Base-by-base conservation (phyloP, 2,329 filamentous ascomycete genomes). In the Pseudocercospora macadamiae region DNA sequence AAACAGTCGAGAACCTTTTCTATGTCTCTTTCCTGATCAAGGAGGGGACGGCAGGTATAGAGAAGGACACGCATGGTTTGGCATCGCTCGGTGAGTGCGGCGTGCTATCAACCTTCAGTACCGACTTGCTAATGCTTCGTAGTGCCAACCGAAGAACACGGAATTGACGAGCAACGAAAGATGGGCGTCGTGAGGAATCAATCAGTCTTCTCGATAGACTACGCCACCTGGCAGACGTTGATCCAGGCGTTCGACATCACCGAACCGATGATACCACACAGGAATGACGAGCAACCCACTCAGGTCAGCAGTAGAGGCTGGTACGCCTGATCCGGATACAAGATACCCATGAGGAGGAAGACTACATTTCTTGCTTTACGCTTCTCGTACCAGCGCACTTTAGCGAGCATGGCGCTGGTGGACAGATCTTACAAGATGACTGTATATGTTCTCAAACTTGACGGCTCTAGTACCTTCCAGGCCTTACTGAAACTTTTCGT, bases 1-100 rank as follows among this genome's bases (percentile, higher is more conserved):
- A 99, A 75, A 96, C 92, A 0, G 87, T 99, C 5, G 95, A 99
- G 73, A 99, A 99, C 68, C 81, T 99, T 68, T 99, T 99, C 75
- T 97, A 97, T 73, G 85, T 96, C 66, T 96, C 91, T 72, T 99
- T 99, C 71, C 78, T 99, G 61, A 91, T 97, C 60, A 86, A 90
- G 58, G 95, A 99, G 75, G 92, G 92, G 9, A 86, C 84, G 60
- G 84, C 92, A 4, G 86, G 85, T 30, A 82, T 99, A n/a, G 80
- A 84, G 2, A 83, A 86, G 56, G 93, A 97, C 69, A 82, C 86
- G 10, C 78, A 89, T 60, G 87, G 84, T 1, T 77, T 96, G 39
- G 93, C 93, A n/a, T 86, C 91, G 19, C 75, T 97, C 49, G 80
- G 92, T 96, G 81, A 80, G 89, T 82, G n/a, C n/a, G n/a, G n/a